Percentiles rank a stretch among this genome's conserved stretches.
Evolutionary conservation across 495 filamentous ascomycete genomes (phyloP).

Genomic region (Cercophora newfieldiana): DNA sequence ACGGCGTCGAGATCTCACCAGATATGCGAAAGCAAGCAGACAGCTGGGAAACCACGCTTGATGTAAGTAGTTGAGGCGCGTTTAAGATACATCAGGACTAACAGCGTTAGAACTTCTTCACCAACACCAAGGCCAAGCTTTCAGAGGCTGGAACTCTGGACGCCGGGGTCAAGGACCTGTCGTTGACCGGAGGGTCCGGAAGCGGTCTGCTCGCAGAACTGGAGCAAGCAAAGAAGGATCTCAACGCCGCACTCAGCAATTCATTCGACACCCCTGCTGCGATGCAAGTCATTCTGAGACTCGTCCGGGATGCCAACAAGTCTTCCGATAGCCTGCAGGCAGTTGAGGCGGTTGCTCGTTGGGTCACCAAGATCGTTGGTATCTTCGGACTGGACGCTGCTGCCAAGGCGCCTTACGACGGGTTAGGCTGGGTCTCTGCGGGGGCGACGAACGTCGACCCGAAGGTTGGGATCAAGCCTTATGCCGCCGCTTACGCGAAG

Average conservation of each 20-base stretch:
- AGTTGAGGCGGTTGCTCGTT: constrained; percentile 65
- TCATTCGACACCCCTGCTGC: constrained; percentile 84
- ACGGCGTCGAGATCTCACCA: constrained; percentile 86
- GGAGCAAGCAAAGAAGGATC: constrained; percentile 61
- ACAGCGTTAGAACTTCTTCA: constrained; percentile 76
- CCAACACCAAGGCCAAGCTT: constrained; percentile 66
- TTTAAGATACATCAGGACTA: constrained; percentile 12
- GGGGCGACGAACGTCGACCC: constrained; percentile 52
- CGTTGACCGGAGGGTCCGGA: constrained; percentile 33
- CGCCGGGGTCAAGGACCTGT: constrained; percentile 48
- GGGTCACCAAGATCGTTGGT: constrained; percentile 80
- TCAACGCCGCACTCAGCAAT: constrained; percentile 71
- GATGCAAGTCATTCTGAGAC: constrained; percentile 70
- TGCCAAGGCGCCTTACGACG: constrained; percentile 55
- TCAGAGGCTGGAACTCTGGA: constrained; percentile 42
- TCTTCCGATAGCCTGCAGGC: constrained; percentile 61
- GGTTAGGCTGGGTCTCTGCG: constrained; percentile 81
- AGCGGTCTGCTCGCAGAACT: constrained; percentile 47
- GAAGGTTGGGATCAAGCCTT: constrained; percentile 46
- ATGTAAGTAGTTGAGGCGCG: constrained; percentile 42
- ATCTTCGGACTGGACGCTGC: constrained; percentile 84
- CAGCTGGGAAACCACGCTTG: constrained; percentile 78
- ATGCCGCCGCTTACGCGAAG: constrained; percentile 38
- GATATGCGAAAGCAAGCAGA: constrained; percentile 72
- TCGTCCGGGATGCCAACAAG: constrained; percentile 74